Conservation (phyloP, 1,284 basidiomycete species). For the Marasmius oreades region DNA sequence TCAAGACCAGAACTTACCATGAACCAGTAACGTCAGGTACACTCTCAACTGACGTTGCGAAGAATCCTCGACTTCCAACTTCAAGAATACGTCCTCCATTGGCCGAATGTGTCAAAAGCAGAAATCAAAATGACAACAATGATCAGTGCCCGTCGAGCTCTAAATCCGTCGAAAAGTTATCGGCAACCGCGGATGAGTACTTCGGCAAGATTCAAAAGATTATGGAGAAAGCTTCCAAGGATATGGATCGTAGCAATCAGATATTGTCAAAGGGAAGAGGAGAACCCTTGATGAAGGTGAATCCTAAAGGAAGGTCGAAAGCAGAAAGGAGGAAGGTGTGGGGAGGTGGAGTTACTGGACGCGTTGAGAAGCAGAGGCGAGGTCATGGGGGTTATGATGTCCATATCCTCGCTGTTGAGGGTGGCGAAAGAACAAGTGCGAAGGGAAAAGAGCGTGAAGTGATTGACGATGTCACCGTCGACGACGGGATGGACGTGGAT, state of each 20-base stretch:
- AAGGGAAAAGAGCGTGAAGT: background rate
- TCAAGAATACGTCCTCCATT: background rate
- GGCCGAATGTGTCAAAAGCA: background rate
- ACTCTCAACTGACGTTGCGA: background rate
- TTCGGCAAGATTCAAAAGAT: background rate
- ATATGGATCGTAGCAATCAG: background rate
- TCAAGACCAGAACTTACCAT: background rate
- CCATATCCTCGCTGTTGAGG: background rate
- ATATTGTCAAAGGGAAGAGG: background rate
- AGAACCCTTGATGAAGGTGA: background rate
- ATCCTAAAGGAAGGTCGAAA: background rate
- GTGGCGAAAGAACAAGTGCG: background rate
- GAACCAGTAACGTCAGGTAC: background rate
- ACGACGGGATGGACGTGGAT: background rate
- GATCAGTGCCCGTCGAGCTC: background rate
- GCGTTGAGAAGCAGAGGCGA: background rate
- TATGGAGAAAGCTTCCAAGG: background rate
- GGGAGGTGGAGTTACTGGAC: background rate
- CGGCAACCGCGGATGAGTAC: background rate
- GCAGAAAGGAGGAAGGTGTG: background rate
- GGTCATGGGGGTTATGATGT: background rate
- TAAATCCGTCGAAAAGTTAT: background rate
- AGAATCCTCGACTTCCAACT: background rate
- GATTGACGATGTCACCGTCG: background rate
- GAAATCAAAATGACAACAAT: background rate